phyloP scores from a whole-genome alignment of 2,329 filamentous ascomycete species.

The Corniculantispora saksenae region DNA sequence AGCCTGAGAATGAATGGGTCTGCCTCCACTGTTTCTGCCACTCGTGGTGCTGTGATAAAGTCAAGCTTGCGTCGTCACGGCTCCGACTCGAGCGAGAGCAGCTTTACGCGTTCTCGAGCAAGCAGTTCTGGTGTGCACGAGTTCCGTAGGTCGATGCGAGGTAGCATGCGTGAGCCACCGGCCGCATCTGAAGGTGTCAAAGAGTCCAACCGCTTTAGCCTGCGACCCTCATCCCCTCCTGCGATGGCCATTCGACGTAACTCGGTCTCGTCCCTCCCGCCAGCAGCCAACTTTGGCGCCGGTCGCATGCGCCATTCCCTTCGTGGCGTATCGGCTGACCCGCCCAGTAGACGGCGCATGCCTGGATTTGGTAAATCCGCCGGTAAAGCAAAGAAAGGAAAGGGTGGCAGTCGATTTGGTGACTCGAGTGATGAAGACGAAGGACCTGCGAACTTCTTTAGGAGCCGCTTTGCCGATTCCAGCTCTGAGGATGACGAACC shows the following conservation, averaged over 20 bases:
- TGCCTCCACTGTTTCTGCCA: background rate
- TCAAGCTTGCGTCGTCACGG: conserved; percentile 51
- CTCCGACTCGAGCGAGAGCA: conserved; percentile 75
- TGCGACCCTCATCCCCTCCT: conserved; percentile 70
- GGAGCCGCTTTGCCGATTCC: conserved; percentile 69
- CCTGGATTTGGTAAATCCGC: conserved; percentile 45
- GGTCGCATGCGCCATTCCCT: conserved; percentile 48
- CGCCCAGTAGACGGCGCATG: conserved; percentile 40
- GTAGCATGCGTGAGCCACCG: conserved; percentile 27
- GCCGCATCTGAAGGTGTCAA: conserved; percentile 32
- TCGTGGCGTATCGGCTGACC: conserved; percentile 42
- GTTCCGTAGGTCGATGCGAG: conserved; percentile 76
- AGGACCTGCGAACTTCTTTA: conserved; percentile 39
- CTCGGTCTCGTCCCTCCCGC: conserved; percentile 39
- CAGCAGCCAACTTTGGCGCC: conserved; percentile 26
- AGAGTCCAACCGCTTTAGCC: conserved; percentile 63
- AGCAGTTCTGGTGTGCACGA: conserved; percentile 50
- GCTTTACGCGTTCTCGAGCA: conserved; percentile 69
- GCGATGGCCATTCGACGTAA: conserved; percentile 53
- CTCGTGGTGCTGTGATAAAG: conserved; percentile 27
- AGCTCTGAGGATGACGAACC: conserved; percentile 61
- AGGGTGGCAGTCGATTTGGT: conserved; percentile 53
- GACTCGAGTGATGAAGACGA: conserved; percentile 66
- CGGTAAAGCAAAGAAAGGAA: conserved; percentile 42
- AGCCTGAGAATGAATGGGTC: conserved; percentile 29